Evolutionary conservation across 352 stramenopile species (phyloP), one percentile per base, ranked within the genome.

Genomic region (Globisporangium ultimum): DNA sequence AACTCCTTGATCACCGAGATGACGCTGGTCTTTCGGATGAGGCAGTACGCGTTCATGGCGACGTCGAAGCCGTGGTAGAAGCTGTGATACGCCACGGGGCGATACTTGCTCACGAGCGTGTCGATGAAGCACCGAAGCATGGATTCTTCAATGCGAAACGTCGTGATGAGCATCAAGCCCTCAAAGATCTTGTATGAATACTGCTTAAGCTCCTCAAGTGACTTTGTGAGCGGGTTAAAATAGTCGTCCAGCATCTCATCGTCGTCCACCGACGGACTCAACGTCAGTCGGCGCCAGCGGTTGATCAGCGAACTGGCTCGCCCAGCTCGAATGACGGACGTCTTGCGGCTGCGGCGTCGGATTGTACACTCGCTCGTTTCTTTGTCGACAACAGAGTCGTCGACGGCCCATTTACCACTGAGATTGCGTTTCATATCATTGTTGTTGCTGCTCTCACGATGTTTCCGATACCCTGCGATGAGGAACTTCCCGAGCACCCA

Each of bases 21-120:
- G 21, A 88, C 75, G 14, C 70, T 73, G 0, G 68, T 78, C 17
- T 71, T 71, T 11, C 75, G 72, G 60, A 90, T 77, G 43, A 94
- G 66, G 7, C 70, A 63, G 67, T 84, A 96, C 40, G 72, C 78
- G 6, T 73, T 68, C 34, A 90, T 70, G 1, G 82, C 80, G 20
- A 95, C 87, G 46, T 90, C 80, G 43, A 95, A 91, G 24, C 72
- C 87, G 65, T 96, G 87, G 50, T 93, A 88, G 45, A 90, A 94
- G 63, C 79, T 96, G 71, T 96, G 87, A 53, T 94, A 96, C 1
- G 86, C 75, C 18, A 92, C 74, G 20, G 86, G 57, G 5, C 79
- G 75, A 53, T 96, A 95, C 42, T 61, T 77, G 34, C 59, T 41
- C n/a, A 70, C 74, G 18, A 93, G 58, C 11, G 72, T 71, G 9